A percentile compares a stretch with the other conserved stretches of the same genome.
phyloP scores from a whole-genome alignment of 1,284 basidiomycete species.

The Moniliophthora roreri region DNA sequence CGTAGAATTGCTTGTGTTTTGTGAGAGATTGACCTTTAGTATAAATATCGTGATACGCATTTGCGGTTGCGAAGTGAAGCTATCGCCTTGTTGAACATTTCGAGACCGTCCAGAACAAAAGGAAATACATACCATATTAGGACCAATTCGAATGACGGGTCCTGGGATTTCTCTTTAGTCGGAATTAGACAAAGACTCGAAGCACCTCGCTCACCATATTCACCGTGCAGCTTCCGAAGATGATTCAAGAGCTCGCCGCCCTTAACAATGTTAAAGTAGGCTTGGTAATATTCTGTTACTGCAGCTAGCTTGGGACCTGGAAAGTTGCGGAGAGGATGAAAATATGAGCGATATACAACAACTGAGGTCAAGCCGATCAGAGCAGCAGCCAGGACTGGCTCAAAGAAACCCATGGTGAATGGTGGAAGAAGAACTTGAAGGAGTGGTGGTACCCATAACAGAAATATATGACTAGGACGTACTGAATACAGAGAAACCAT shows the following conservation, averaged over 20 bases:
- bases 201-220: slow-evolving; percentile 13
- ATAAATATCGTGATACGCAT: slow-evolving; percentile 17
- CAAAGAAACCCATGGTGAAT: too few species aligned
- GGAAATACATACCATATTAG: slow-evolving; percentile 9
- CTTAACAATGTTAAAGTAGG: slow-evolving; percentile 22
- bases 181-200: too few species aligned
- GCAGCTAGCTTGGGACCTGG: slow-evolving; percentile 25
- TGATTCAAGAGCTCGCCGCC: slow-evolving; percentile 23
- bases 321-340: slow-evolving; percentile 22
- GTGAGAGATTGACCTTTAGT: slow-evolving; percentile 18
- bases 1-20: slow-evolving; percentile 23
- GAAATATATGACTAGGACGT: too few species aligned
- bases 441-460: too few species aligned
- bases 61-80: slow-evolving; percentile 11
- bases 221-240: slow-evolving; percentile 20
- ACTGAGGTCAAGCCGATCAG: too few species aligned
- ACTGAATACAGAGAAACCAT: too few species aligned
- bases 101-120: not conserved
- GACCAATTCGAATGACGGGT: slow-evolving; percentile 8
- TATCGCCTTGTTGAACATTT: not conserved
- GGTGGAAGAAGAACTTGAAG: too few species aligned
- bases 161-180: not conserved
- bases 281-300: slow-evolving; percentile 20
- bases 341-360: slow-evolving; percentile 13
- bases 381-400: too few species aligned